Conservation (phyloP, 768 basidiomycete genomes). For the Pisolithus microcarpus region DNA sequence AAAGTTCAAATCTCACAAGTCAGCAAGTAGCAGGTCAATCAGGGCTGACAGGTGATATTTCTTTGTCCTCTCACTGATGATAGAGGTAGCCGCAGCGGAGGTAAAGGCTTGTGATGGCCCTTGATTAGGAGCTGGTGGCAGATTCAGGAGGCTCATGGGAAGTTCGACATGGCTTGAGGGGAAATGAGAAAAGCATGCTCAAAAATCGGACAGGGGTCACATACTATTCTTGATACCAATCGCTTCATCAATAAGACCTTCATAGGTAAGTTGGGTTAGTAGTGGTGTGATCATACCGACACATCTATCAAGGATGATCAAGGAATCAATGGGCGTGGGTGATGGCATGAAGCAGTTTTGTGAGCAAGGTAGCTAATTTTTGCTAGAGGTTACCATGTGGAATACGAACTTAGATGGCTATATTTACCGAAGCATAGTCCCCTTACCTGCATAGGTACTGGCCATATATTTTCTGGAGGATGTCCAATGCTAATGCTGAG, state of each 20-base stretch:
- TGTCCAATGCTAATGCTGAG: slow-evolving; percentile 78
- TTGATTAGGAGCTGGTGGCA: slow-evolving; percentile 42
- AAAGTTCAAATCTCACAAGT: slow-evolving; percentile 89
- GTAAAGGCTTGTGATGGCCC: slow-evolving; percentile 37
- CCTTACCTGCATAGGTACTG: too few relatives aligned
- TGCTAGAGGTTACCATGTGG: slow-evolving; percentile 25
- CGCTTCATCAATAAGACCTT: slow-evolving; percentile 91
- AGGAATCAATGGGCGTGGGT: too few relatives aligned
- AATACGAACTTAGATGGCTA: not conserved
- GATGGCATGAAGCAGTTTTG: too few relatives aligned
- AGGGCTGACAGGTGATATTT: slow-evolving; percentile 75
- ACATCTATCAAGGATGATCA: slow-evolving; percentile 84
- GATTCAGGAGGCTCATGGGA: slow-evolving; percentile 61
- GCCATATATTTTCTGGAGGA: slow-evolving; percentile 81
- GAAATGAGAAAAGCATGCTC: slow-evolving; percentile 1
- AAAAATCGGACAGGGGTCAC: slow-evolving; percentile 17
- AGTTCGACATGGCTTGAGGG: slow-evolving; percentile 70
- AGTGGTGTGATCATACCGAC: slow-evolving; percentile 95
- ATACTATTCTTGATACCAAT: slow-evolving; percentile 84
- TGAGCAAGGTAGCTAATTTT: too few relatives aligned
- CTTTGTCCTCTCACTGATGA: slow-evolving; percentile 78
- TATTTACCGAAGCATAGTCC: slow-evolving; percentile 75
- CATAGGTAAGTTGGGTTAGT: slow-evolving; percentile 92
- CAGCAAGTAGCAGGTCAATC: slow-evolving; percentile 74
- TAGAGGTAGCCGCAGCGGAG: slow-evolving; percentile 38